phyloP scores from a whole-genome alignment of 2,329 filamentous ascomycete species.

The Fusarium graminum region DNA sequence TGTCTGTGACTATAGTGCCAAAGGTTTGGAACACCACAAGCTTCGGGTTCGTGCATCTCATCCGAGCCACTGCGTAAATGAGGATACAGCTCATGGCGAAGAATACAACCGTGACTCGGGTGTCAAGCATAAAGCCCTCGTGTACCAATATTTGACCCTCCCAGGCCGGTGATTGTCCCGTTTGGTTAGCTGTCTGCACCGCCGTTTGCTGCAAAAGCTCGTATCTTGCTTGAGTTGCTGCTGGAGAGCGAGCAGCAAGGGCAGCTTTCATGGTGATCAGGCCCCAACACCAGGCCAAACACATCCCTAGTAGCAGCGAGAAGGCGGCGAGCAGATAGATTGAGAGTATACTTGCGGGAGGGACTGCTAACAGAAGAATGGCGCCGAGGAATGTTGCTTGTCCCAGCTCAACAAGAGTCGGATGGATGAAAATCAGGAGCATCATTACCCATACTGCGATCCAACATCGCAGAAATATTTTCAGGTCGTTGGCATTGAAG shows the following conservation, averaged over 20 bases:
- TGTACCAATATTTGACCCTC: conserved; percentile 56
- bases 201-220: conserved; percentile 54
- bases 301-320: conserved; percentile 61
- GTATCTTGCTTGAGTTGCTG: conserved; percentile 54
- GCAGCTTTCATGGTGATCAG: conserved; percentile 63
- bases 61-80: conserved; percentile 59
- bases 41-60: conserved; percentile 61
- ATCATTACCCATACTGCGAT: conserved; percentile 60
- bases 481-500: conserved; percentile 62
- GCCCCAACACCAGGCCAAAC: conserved; percentile 64
- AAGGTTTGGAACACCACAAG: conserved; percentile 60
- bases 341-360: conserved; percentile 60
- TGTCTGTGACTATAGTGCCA: conserved; percentile 60
- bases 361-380: conserved; percentile 59
- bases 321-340: conserved; percentile 59
- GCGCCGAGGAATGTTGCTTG: conserved; percentile 60
- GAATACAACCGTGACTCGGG: conserved; percentile 57
- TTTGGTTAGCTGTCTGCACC: conserved; percentile 50
- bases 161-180: conserved; percentile 38
- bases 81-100: conserved; percentile 58
- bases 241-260: conserved; percentile 56
- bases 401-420: conserved; percentile 57
- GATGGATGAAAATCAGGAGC: conserved; percentile 62
- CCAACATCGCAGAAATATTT: conserved; percentile 61
- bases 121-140: conserved; percentile 62